These are phyloP conservation scores for Hirsutella thompsonii DNA, from an alignment of 2,329 filamentous ascomycete species.

Conservation along the genomic window DNA sequence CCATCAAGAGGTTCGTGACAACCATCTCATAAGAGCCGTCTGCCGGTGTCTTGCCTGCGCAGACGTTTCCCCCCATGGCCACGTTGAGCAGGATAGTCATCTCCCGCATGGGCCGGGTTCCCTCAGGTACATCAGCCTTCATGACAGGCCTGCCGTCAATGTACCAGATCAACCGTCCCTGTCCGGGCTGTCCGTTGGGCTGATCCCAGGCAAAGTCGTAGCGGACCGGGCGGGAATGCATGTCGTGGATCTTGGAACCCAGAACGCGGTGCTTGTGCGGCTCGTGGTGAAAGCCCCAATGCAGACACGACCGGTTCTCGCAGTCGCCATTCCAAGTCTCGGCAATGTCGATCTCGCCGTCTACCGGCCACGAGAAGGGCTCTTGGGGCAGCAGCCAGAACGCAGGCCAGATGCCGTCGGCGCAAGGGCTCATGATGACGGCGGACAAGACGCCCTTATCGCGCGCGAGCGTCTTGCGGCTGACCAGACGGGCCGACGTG, in stretches of 20 bases:
- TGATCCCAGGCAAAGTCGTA: slow-evolving; percentile 46
- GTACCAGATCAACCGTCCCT: slow-evolving; percentile 43
- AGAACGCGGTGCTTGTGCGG: slow-evolving; percentile 42
- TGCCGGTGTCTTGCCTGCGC: slow-evolving; percentile 32
- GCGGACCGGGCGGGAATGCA: slow-evolving; percentile 31
- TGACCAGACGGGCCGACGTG: slow-evolving; percentile 43
- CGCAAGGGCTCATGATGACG: slow-evolving; percentile 37
- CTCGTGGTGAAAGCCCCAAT: slow-evolving; percentile 45
- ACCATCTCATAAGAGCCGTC: slow-evolving; percentile 45
- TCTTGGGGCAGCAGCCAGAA: slow-evolving; percentile 48
- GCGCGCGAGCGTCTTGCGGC: slow-evolving; percentile 34
- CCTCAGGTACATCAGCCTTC: slow-evolving; percentile 38
- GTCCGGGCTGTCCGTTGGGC: slow-evolving; percentile 25
- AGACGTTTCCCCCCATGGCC: slow-evolving; percentile 50
- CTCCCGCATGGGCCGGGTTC: slow-evolving; percentile 40
- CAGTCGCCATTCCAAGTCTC: slow-evolving; percentile 48
- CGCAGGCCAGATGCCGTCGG: slow-evolving; percentile 46
- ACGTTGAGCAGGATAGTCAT: slow-evolving; percentile 45
- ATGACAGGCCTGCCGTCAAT: slow-evolving; percentile 44
- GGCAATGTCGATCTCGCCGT: slow-evolving; percentile 48
- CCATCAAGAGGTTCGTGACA: slow-evolving; percentile 37
- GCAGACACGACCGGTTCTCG: slow-evolving; percentile 42
- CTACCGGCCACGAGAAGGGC: slow-evolving; percentile 44
- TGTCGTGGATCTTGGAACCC: slow-evolving; percentile 34
- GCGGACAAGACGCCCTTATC: slow-evolving; percentile 39